Conservation (phyloP, 257 asterid genomes). For the Solanum microdontum region DNA sequence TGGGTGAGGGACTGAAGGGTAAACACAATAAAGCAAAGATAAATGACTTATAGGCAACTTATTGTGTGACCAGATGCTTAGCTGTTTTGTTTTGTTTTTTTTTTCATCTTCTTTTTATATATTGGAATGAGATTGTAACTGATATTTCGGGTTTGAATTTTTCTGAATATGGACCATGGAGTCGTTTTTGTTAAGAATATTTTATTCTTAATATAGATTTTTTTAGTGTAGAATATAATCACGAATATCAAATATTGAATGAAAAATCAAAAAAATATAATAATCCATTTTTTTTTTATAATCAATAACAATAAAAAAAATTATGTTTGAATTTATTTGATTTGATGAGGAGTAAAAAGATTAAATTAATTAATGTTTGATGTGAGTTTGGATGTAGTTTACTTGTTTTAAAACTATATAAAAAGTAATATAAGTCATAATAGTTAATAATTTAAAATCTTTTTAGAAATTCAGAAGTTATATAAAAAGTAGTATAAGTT, state of each 20-base stretch:
- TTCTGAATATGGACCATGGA: fast-evolving
- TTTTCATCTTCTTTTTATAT: no score
- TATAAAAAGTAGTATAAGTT: background rate
- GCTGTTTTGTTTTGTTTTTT: background rate
- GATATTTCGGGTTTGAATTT: no score
- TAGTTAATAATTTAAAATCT: background rate
- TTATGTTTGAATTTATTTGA: background rate
- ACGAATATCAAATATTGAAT: no score
- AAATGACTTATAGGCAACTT: background rate
- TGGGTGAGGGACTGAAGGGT: background rate
- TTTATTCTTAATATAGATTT: no score
- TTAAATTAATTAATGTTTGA: background rate
- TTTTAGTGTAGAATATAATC: no score
- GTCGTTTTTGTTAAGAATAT: fast-evolving
- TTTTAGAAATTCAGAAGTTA: background rate
- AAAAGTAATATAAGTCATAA: no score
- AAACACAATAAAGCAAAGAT: background rate
- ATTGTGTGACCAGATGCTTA: background rate
- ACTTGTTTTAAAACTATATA: no score
- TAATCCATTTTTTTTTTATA: no score
- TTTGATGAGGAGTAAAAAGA: background rate
- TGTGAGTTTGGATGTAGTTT: background rate
- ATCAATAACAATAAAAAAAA: background rate
- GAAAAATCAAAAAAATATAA: no score
- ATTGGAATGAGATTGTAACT: background rate